Evolutionary conservation across 169 alveolate species (phyloP).

Genomic region (Miamiensis avidus): DNA sequence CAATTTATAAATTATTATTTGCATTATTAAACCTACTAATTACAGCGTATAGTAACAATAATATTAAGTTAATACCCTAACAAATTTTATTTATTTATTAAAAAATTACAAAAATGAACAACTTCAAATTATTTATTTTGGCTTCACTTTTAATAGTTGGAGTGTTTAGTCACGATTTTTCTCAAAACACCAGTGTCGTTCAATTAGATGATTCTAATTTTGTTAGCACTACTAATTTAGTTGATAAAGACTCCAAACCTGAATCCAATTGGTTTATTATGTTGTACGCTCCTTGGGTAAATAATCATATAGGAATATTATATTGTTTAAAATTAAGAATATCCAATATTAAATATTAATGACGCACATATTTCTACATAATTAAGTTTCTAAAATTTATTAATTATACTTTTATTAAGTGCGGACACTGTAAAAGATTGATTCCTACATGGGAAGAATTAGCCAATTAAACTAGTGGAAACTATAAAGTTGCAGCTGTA

Average conservation of each 20-base stretch:
- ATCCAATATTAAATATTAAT: no score
- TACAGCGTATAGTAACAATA: no score
- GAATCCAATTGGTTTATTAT: not conserved
- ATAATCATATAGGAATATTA: no score
- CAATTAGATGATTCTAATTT: not conserved
- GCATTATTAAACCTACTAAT: no score
- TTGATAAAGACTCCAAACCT: not conserved
- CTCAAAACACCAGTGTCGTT: not conserved
- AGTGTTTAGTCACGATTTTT: not conserved
- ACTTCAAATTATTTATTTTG: no score
- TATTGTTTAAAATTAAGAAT: no score
- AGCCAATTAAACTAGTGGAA: slow-evolving; percentile 29
- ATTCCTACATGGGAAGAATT: slow-evolving; percentile 43
- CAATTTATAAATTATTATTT: no score
- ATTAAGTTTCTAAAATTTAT: no score
- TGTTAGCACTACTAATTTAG: not conserved
- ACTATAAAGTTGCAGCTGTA: slow-evolving; percentile 40
- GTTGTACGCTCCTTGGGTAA: slow-evolving; percentile 55
- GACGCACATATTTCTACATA: no score
- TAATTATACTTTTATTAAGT: not conserved
- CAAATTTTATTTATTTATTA: no score
- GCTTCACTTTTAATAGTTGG: no score
- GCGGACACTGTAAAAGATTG: slow-evolving; percentile 49
- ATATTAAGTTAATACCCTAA: no score
- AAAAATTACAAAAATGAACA: not conserved